phyloP scores from a whole-genome alignment of 2,329 filamentous ascomycete genomes.

The Arthrinium phaeospermum region DNA sequence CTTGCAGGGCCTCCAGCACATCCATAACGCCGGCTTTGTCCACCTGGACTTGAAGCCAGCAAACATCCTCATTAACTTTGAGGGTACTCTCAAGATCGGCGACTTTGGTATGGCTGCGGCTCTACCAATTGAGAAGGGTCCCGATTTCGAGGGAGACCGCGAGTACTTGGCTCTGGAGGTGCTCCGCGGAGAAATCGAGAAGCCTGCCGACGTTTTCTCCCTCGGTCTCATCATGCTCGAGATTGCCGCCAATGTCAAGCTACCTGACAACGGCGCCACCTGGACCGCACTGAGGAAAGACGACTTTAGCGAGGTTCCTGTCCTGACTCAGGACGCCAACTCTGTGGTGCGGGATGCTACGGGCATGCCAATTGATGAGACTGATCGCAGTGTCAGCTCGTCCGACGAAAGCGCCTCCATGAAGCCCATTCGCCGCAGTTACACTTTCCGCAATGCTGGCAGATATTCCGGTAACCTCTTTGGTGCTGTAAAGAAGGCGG shows the following conservation, averaged over 20 bases:
- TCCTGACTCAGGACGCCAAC: conserved; percentile 79
- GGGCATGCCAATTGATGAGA: conserved; percentile 65
- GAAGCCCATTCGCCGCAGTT: conserved; percentile 31
- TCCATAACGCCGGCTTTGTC: conserved; percentile 86
- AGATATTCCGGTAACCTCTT: conserved; percentile 49
- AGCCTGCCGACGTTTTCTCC: conserved; percentile 91
- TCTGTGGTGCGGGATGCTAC: conserved; percentile 76
- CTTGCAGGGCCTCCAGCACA: conserved; percentile 80
- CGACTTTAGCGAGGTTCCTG: conserved; percentile 87
- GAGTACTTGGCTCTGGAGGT: conserved; percentile 97
- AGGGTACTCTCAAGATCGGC: conserved; percentile 82
- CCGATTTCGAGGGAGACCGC: conserved; percentile 92
- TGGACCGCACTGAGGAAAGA: conserved; percentile 91
- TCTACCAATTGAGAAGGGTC: conserved; percentile 76
- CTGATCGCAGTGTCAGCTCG: conserved; percentile 42
- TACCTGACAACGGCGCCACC: conserved; percentile 89
- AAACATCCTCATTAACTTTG: conserved; percentile 81
- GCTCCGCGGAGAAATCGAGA: conserved; percentile 83
- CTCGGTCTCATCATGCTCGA: conserved; percentile 94
- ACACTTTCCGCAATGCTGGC: conserved; percentile 32
- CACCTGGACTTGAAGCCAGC: conserved; percentile 87
- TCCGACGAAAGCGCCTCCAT: conserved; percentile 34
- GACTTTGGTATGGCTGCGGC: conserved; percentile 83
- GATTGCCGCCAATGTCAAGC: conserved; percentile 89
- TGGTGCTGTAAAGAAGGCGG: conserved; percentile 54